These are phyloP conservation scores for Alternaria sp. DNA, from an alignment of 2,329 filamentous ascomycete genomes.

Conservation along the genomic window DNA sequence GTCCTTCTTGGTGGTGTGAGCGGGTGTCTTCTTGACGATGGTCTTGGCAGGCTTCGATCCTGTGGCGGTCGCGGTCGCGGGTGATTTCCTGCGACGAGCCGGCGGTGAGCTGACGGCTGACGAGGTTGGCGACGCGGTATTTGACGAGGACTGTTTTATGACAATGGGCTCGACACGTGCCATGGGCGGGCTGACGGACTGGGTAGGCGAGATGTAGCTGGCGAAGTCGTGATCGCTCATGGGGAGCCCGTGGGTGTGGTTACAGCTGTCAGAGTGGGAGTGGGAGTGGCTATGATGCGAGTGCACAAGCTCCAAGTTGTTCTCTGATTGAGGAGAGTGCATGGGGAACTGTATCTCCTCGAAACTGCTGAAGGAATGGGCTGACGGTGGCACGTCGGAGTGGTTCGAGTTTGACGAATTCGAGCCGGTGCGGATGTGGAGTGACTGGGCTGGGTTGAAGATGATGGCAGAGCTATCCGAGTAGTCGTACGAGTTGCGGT, in stretches of 20 bases:
- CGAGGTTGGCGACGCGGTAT: constrained; percentile 66
- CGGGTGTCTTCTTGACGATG: constrained; percentile 75
- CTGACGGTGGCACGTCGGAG: constrained; percentile 64
- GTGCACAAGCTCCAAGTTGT: constrained; percentile 36
- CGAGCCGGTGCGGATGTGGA: constrained; percentile 86
- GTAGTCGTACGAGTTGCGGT: constrained; percentile 72
- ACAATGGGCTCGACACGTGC: constrained; percentile 72
- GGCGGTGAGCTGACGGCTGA: constrained; percentile 61
- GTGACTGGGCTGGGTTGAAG: constrained; percentile 88
- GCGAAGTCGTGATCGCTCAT: constrained; percentile 39
- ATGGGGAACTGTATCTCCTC: constrained; percentile 76
- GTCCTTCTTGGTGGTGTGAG: constrained; percentile 77
- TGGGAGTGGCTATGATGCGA: constrained; percentile 28
- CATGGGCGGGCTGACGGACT: constrained; percentile 70
- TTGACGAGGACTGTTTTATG: constrained; percentile 68
- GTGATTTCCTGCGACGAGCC: constrained; percentile 74
- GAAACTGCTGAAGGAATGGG: constrained; percentile 77
- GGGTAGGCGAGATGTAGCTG: constrained; percentile 51
- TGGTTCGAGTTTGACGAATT: constrained; percentile 86
- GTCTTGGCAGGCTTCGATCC: constrained; percentile 78
- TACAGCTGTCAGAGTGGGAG: constrained; percentile 35
- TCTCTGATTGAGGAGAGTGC: constrained; percentile 81
- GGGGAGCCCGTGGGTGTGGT: constrained; percentile 31
- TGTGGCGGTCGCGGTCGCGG: constrained; percentile 70
- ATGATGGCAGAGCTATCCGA: constrained; percentile 68